These are phyloP conservation scores for Syzygium jambos DNA, from an alignment of 345 rosid genomes.

Conservation along the genomic window DNA sequence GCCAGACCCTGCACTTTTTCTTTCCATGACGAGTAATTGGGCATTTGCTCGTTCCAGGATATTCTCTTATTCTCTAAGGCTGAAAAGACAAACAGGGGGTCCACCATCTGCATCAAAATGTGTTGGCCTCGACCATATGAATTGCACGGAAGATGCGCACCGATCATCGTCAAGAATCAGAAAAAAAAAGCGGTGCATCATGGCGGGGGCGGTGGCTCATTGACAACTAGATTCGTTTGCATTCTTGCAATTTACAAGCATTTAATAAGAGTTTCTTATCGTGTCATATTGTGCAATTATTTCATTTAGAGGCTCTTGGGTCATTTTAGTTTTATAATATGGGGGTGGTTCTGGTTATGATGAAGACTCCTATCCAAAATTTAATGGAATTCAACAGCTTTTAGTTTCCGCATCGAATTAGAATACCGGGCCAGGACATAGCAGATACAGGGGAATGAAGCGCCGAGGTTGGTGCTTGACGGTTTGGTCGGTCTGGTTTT, in stretches of 20 bases:
- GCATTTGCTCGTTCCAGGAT: background rate
- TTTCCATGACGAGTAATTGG: background rate
- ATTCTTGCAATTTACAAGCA: background rate
- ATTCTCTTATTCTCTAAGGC: background rate
- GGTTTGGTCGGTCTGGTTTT: background rate
- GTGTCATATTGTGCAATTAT: background rate
- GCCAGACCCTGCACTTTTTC: background rate
- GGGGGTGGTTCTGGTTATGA: background rate
- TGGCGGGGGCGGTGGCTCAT: background rate
- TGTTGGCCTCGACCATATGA: background rate
- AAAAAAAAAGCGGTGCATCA: background rate
- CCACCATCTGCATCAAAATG: background rate
- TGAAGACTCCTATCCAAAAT: background rate
- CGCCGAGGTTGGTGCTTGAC: background rate
- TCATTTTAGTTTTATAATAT: background rate
- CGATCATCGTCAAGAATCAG: background rate
- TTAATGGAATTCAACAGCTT: background rate
- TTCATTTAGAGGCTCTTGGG: background rate
- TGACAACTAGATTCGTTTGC: background rate
- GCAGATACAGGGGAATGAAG: background rate
- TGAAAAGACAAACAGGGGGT: background rate
- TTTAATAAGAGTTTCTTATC: background rate
- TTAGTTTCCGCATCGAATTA: background rate
- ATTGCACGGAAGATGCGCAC: background rate
- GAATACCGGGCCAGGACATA: background rate